phyloP scores from a whole-genome alignment of 1,284 basidiomycete genomes.

The Schizophyllum commune region DNA sequence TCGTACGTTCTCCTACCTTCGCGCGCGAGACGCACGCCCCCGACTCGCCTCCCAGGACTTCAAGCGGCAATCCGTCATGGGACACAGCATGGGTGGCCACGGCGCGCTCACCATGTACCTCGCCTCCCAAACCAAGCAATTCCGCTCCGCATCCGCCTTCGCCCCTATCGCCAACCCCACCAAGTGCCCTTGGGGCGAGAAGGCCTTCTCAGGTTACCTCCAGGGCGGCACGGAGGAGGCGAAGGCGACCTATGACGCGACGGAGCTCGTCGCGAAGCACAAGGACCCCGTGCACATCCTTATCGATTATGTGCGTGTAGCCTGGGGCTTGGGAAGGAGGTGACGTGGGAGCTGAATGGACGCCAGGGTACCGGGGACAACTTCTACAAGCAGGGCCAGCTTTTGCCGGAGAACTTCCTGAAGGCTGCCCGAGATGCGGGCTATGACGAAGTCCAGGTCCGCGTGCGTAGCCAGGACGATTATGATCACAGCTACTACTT shows the following conservation, averaged over 20 bases:
- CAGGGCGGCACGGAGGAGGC: conserved; percentile 74
- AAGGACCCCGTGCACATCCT: conserved; percentile 72
- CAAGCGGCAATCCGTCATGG: conserved; percentile 52
- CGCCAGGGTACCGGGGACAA: conserved; percentile 76
- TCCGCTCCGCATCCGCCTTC: conserved; percentile 90
- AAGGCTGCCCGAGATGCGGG: conserved; percentile 70
- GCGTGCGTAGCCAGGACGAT: conserved; percentile 76
- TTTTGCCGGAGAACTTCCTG: conserved; percentile 86
- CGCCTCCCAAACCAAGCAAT: conserved; percentile 59
- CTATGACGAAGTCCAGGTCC: conserved; percentile 69
- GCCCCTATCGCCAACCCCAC: conserved; percentile 89
- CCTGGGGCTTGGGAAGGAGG: neutral
- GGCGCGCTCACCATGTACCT: conserved; percentile 93
- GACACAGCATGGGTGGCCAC: conserved; percentile 86
- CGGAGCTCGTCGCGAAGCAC: conserved; percentile 65
- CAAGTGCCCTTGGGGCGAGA: conserved; percentile 85
- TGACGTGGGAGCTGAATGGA: neutral
- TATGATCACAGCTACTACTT: conserved; percentile 96
- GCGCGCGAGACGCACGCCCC: neutral
- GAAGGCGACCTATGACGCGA: conserved; percentile 74
- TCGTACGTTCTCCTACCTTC: conserved; percentile 31
- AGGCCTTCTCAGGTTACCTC: conserved; percentile 90
- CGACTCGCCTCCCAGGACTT: conserved; percentile 35
- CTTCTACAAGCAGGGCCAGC: conserved; percentile 81
- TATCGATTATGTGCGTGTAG: conserved; percentile 69